These are phyloP conservation scores for Vicia sativa DNA, from an alignment of 306 rosid genomes.

Conservation along the genomic window DNA sequence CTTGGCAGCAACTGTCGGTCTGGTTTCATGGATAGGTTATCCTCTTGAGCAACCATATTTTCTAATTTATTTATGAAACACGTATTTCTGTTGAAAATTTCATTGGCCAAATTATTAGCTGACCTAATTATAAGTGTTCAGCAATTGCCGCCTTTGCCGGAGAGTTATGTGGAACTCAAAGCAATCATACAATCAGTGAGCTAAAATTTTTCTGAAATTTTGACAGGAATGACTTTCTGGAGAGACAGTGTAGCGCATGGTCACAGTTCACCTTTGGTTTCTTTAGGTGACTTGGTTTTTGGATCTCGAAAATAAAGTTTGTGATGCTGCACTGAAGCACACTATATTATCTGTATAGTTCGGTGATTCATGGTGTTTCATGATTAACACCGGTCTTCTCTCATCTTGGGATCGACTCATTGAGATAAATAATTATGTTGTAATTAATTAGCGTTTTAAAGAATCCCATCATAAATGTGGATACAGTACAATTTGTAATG, in stretches of 20 bases:
- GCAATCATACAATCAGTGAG: too few relatives aligned
- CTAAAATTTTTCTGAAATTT: conserved; percentile 14
- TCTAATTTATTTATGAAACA: conserved; percentile 4
- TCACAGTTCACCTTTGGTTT: conserved; percentile 48
- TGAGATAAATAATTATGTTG: conserved; percentile 33
- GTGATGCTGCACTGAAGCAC: conserved; percentile 27
- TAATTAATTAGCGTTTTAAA: conserved; percentile 8
- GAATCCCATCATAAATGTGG: conserved; percentile 2
- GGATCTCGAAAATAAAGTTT: conserved; percentile 37
- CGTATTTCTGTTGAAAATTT: conserved; percentile 8
- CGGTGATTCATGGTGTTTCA: conserved; percentile 30
- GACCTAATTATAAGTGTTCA: neutral
- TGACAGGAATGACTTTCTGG: conserved; percentile 53
- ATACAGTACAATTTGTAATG: conserved; percentile 18
- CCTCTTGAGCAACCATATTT: conserved; percentile 27
- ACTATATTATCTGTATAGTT: conserved; percentile 1
- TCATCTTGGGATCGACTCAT: conserved; percentile 2
- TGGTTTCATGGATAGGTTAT: conserved; percentile 74
- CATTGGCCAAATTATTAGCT: conserved; percentile 15
- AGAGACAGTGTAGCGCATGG: conserved; percentile 52
- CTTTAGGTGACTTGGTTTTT: conserved; percentile 46
- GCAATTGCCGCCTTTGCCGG: neutral
- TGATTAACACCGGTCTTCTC: conserved; percentile 6
- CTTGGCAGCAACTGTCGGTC: conserved; percentile 68
- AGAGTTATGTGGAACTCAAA: neutral